Conservation (phyloP, 2,329 filamentous ascomycete genomes). For the Plectosphaerella sp. region DNA sequence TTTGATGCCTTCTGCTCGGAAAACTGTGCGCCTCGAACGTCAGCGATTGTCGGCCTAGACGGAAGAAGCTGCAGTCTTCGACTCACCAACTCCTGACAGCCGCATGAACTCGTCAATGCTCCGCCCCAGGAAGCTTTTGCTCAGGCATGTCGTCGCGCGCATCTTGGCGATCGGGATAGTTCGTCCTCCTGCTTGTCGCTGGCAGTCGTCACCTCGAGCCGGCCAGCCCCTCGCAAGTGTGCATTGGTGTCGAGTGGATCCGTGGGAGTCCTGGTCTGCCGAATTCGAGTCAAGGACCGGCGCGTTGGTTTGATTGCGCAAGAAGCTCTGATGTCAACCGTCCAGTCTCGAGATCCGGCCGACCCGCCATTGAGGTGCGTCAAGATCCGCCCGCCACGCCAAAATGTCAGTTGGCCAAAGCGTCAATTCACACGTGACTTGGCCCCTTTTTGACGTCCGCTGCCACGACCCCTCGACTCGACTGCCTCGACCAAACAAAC, state of each 20-base stretch:
- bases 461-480: neutral
- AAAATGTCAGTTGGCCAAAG: neutral
- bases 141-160: constrained; percentile 40
- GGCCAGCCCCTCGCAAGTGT: neutral
- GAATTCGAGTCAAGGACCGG: no score
- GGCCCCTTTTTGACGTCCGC: neutral
- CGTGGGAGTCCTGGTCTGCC: no score
- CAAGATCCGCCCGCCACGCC: no score
- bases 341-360: no score
- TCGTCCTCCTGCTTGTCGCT: neutral
- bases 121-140: constrained; percentile 52
- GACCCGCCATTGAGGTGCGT: no score
- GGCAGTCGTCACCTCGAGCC: constrained; percentile 1
- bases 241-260: neutral
- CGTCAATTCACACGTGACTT: neutral
- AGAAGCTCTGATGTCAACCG: no score
- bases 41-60: neutral
- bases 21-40: constrained; percentile 37
- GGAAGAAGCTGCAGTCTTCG: neutral
- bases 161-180: constrained; percentile 29
- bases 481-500: neutral
- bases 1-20: constrained; percentile 66
- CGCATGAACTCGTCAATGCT: constrained; percentile 58
- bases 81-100: constrained; percentile 49
- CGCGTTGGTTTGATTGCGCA: no score